Percentiles rank a stretch among this genome's conserved stretches.
These are phyloP conservation scores for Sugiyamaella smithiae DNA, from an alignment of 805 yeast species.

Conservation along the genomic window DNA sequence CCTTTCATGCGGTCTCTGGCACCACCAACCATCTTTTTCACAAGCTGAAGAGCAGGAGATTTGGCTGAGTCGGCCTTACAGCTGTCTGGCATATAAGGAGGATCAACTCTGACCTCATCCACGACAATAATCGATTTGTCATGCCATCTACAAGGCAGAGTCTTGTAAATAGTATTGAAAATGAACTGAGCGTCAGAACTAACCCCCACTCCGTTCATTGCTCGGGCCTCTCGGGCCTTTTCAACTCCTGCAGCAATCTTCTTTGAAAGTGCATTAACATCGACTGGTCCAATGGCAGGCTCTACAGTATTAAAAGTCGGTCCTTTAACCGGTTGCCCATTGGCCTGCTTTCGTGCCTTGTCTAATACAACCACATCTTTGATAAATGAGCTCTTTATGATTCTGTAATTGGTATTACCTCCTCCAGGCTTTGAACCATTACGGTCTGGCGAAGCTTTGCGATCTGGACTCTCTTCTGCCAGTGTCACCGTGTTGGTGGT, in stretches of 20 bases:
- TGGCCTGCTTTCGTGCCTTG: slow-evolving; percentile 33
- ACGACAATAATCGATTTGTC: slow-evolving; percentile 44
- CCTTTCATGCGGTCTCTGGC: slow-evolving; percentile 53
- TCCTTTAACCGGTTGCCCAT: slow-evolving; percentile 1
- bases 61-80: slow-evolving; percentile 32
- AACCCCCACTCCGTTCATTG: slow-evolving; percentile 36
- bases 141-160: slow-evolving; percentile 47
- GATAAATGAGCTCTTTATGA: slow-evolving; percentile 57
- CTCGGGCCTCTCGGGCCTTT: slow-evolving; percentile 26
- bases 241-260: slow-evolving; percentile 29
- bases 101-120: slow-evolving; percentile 45
- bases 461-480: slow-evolving; percentile 23
- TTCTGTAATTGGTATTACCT: slow-evolving; percentile 39
- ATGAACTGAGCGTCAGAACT: slow-evolving; percentile 44
- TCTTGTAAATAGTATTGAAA: slow-evolving; percentile 44
- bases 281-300: slow-evolving; percentile 36
- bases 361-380: slow-evolving; percentile 49
- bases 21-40: slow-evolving; percentile 50
- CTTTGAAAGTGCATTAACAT: slow-evolving; percentile 31
- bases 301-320: slow-evolving; percentile 34
- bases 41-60: slow-evolving; percentile 38
- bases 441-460: not conserved
- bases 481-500: slow-evolving; percentile 43
- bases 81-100: slow-evolving; percentile 41
- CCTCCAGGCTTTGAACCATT: slow-evolving; percentile 19